Evolutionary conservation across 2,329 filamentous ascomycete species (phyloP), one percentile per base, ranked within the genome.

Genomic region (Stachybotrys chartarum): DNA sequence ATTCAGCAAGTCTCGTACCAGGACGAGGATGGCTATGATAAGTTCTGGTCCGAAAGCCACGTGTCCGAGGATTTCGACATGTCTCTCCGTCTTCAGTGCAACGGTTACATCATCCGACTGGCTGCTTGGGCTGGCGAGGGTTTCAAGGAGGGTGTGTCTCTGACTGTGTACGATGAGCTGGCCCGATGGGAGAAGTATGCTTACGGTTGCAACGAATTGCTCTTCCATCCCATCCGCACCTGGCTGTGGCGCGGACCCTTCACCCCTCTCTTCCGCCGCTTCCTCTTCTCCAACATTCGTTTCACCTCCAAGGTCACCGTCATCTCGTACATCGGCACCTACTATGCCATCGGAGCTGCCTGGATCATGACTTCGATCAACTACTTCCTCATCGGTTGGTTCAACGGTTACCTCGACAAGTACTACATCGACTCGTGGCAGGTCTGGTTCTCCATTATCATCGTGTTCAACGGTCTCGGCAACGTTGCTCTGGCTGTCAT

Each of bases 141-240:
- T 51, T 91, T 91, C 77, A 87, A 91, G 68, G 89, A 93, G 68
- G 89, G 90, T 60, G 89, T 93, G 54, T 92, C 89, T 1, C 76
- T 93, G 55, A 93, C 89, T 0, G 88, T 93, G 10, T 91, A 93
- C 66, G 89, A 93, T 70, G 90, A 93, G 70, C 78, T 93, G 57
- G 86, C 88, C 2, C 86, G 89, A 56, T 93, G 90, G 89, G 89
- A 93, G 67, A 93, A 93, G 72, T 91, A 91, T 67, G 90, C 89
- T 3, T 92, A 91, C 64, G 88, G 89, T 44, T 92, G 90, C 72
- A 90, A 88, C 68, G 89, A 92, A 73, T 77, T 93, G 56, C 78
- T 93, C 56, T 93, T 94, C 75, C 81, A 93, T 66, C 90, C 89
- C 3, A 76, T 93, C 57, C 80, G 82, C 57, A 84, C 83, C 62